These are phyloP conservation scores for Mariannaea elegans DNA, from an alignment of 2,329 filamentous ascomycete genomes.

Conservation along the genomic window DNA sequence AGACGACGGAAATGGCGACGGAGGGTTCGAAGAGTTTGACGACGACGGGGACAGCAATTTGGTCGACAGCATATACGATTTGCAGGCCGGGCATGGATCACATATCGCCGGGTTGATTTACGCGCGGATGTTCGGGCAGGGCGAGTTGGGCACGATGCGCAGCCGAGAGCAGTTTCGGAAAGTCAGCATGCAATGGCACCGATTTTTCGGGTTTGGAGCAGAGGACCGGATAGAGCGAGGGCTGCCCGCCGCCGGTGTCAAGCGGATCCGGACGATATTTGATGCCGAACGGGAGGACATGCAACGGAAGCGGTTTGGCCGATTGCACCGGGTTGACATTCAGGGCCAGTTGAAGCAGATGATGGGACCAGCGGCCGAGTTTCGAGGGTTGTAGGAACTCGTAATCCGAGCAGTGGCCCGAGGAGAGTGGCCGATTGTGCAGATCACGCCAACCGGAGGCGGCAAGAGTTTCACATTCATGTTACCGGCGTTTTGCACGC, in stretches of 20 bases:
- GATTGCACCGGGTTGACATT: not conserved
- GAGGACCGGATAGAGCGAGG: not conserved
- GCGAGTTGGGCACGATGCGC: not conserved
- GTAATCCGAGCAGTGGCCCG: not conserved
- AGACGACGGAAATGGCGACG: not conserved
- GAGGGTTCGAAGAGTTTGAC: not conserved
- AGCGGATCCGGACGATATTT: not conserved
- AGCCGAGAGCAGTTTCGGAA: not conserved
- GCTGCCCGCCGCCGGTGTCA: not conserved
- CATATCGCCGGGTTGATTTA: not conserved
- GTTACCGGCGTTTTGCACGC: not conserved
- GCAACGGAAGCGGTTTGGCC: not conserved
- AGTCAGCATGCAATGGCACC: constrained; percentile 1
- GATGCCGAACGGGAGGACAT: not conserved
- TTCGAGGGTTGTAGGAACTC: not conserved
- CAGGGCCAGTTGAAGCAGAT: constrained; percentile 1
- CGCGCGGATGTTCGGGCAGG: not conserved
- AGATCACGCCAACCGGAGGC: not conserved
- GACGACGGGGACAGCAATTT: not conserved
- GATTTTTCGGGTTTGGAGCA: not conserved
- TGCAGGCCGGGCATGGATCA: not conserved
- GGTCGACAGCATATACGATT: not conserved
- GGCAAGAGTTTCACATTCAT: constrained; percentile 8
- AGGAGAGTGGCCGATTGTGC: not conserved
- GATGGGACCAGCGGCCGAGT: not conserved